phyloP scores from a whole-genome alignment of 164 flowering plant species.

The Chloranthus sessilifolius region DNA sequence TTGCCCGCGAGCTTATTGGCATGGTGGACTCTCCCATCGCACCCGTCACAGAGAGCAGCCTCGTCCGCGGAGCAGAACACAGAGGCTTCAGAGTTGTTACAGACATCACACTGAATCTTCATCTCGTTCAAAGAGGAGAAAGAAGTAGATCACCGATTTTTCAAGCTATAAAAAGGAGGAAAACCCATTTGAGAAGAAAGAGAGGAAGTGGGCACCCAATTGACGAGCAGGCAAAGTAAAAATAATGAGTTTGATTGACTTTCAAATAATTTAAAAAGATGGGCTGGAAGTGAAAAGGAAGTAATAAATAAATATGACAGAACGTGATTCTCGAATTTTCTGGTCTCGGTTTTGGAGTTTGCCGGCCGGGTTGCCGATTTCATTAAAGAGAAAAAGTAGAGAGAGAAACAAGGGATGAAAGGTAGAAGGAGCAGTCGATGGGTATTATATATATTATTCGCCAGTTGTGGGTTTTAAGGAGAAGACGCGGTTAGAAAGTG shows the following conservation, averaged over 20 bases:
- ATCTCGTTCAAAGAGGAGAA: slow-evolving; percentile 13
- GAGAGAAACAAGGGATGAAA: too few species aligned
- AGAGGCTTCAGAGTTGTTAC: slow-evolving; percentile 23
- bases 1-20: slow-evolving; percentile 36
- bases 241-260: too few species aligned
- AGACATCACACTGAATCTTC: slow-evolving; percentile 38
- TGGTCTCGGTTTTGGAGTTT: not conserved
- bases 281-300: not conserved
- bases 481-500: too few species aligned
- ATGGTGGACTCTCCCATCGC: slow-evolving; percentile 27
- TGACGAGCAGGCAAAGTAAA: not conserved
- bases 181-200: too few species aligned
- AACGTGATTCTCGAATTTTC: not conserved
- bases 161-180: not conserved
- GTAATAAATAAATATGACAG: not conserved
- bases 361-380: too few species aligned
- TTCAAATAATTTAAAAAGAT: too few species aligned
- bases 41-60: slow-evolving; percentile 29
- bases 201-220: too few species aligned
- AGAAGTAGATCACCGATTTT: too few species aligned
- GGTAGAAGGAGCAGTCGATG: too few species aligned
- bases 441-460: too few species aligned
- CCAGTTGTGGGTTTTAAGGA: too few species aligned
- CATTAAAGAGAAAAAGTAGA: too few species aligned
- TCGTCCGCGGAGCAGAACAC: slow-evolving; percentile 34